Evolutionary conservation across 202 grass and related monocot species (phyloP), one percentile per base, ranked within the genome.

Genomic region (Digitaria exilis): DNA sequence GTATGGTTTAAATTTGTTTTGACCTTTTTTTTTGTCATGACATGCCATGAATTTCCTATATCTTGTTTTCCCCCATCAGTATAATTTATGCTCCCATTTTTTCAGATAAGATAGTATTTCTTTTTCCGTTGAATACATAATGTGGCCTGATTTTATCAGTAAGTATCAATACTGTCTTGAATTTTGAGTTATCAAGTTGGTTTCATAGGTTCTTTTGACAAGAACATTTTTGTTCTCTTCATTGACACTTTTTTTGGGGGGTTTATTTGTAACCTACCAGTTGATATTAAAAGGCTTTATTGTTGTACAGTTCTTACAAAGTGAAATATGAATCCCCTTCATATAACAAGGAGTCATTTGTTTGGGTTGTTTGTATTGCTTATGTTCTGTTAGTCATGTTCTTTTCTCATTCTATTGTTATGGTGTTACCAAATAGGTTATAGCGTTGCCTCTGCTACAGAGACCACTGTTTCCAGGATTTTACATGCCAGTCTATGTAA

Each of bases 401-500:
- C 16, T 28, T 65, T 77, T 84, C 65, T 74, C 37, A 84, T 77
- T 75, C 45, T 9, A 25, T 78, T 56, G 43, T 80, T 75, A 26
- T 81, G 18, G 44, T 61, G 75, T 65, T 83, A 26, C 69, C 45
- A 68, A 74, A 54, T 80, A 94, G 92, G 92, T 94, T 44, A 84
- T 92, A 87, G 84, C 87, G 60, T 84, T 94, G 78, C 92, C 92
- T 63, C 69, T 94, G 64, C 82, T 59, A 34, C 92, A 91, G 64
- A 64, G 82, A 80, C 92, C 92, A 58, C 79, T 94, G 51, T 92
- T 94, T 77, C 92, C 92, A 69, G 92, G 92, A 80, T 92, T 92
- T 63, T 65, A 84, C 45, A 90, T 83, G 87, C 54, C 78, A 76
- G 69, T 92, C n/a, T 83, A 62, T 87, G 82, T 94, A 62, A 94